Evolutionary conservation across 441 rosid genomes (phyloP), one percentile per base, ranked within the genome.

Genomic region (Melastoma candidum): DNA sequence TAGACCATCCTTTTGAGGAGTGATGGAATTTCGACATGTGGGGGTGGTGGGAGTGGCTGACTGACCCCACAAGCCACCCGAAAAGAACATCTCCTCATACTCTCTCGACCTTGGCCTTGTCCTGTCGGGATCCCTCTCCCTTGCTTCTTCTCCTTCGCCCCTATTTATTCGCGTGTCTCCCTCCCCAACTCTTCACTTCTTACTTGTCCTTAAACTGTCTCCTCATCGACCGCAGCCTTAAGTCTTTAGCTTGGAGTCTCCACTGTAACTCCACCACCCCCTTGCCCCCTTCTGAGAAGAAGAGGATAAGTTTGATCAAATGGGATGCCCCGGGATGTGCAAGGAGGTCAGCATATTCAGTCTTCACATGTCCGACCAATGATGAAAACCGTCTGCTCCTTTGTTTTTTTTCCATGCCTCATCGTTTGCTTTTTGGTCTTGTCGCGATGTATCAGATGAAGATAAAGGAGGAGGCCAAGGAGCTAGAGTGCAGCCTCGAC

Each of bases 261-360:
- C 22, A 0, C 12, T 43, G 58, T 62, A 49, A 59, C 57, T 47
- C 69, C 49, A 47, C 53, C 47, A 48, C 67, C 54, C 57, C 22
- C 22, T 17, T 17, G 22, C 60, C 58, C 58, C 44, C 60, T 0
- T 53, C 61, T 58, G 51, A 56, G 58, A 63, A 71, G 68, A 55
- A 51, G 43, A 46, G 44, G 45, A 45, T 17, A 17, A 10, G 32
- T 49, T 56, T 47, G 46, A 36, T 36, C 41, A 56, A 61, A 82
- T 79, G 88, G 83, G 73, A 51, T 81, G 84, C 69, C 67, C 81
- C 39, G 84, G 76, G 68, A 65, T 76, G 43, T 70, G 68, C 56
- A 77, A 65, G 52, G 75, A 83, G 71, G 92, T 86, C 26, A 69
- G 82, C 71, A 12, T 17, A 27, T 46, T n/a, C 39, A 12, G 6